Evolutionary conservation across 306 rosid genomes (phyloP), one percentile per base, ranked within the genome.

Genomic region (Argentina anserina): DNA sequence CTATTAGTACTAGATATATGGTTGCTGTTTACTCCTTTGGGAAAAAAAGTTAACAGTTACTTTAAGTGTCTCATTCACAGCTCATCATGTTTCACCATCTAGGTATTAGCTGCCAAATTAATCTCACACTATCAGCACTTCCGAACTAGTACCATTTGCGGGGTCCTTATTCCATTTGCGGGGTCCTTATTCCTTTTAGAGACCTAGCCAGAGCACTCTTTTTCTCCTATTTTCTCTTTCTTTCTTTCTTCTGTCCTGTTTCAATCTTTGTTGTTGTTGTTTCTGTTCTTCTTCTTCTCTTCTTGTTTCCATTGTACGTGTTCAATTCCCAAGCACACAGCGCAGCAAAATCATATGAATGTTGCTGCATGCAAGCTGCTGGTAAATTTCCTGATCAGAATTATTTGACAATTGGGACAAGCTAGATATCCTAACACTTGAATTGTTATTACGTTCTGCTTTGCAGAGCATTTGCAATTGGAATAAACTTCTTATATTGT

Each of bases 81-180:
- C 83, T 79, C 81, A 42, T n/a, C 29, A 42, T 76, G 75, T 34
- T 41, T 83, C 78, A 49, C 29, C 69, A 14, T 61, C 63, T 65
- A 49, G 14, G 69, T 81, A 72, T 73, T 81, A 65, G 75, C 73
- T 45, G 70, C 80, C 78, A 15, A 72, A 67, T 17, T 34, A 64
- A 25, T 4, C 74, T 37, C 3, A 47, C 58, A 45, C 21, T 9
- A 14, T 8, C 39, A 34, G 0, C 0, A 7, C 28, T 60, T 33
- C 65, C 20, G 39, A 47, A 3, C 31, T 5, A n/a, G 33, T n/a
- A 33, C 42, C 0, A 40, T 43, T 3, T 15, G 0, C 7, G 58
- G 56, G 25, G 13, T 49, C 69, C 25, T 37, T 18, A 47, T 47
- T 50, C 7, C 28, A 40, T 43, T 3, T 15, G 0, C 7, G 58